These are phyloP conservation scores for Fomitopsis palustris DNA, from an alignment of 1,284 basidiomycete genomes.

Conservation along the genomic window DNA sequence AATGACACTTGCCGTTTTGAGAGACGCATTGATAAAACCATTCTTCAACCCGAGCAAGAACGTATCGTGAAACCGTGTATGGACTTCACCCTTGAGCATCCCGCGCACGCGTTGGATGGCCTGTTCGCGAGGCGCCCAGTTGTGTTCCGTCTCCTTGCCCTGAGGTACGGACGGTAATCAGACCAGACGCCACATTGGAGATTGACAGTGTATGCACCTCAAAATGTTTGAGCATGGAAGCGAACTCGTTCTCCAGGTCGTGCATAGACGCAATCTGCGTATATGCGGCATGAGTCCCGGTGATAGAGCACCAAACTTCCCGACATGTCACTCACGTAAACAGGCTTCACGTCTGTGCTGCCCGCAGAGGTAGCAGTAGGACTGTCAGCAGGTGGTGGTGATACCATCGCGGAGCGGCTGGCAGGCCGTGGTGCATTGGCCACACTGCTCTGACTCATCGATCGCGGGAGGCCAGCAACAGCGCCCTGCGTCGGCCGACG, in stretches of 20 bases:
- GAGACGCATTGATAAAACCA: slow-evolving; percentile 76
- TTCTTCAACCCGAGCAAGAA: slow-evolving; percentile 77
- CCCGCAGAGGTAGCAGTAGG: slow-evolving; percentile 35
- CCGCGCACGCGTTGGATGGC: slow-evolving; percentile 82
- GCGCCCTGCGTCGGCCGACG: slow-evolving; percentile 39
- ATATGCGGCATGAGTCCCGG: slow-evolving; percentile 6
- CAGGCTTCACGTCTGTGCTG: slow-evolving; percentile 53
- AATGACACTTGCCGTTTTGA: slow-evolving; percentile 72
- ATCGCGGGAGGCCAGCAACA: slow-evolving; percentile 34
- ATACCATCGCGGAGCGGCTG: slow-evolving; percentile 51
- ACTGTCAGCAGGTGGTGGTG: slow-evolving; percentile 34
- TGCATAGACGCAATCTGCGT: slow-evolving; percentile 76
- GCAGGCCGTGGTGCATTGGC: slow-evolving; percentile 49
- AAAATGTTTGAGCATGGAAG: slow-evolving; percentile 75
- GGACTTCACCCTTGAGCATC: slow-evolving; percentile 86
- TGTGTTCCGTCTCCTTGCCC: slow-evolving; percentile 96
- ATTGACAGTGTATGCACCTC: slow-evolving; percentile 47
- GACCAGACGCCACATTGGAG: background rate
- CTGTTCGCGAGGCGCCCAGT: slow-evolving; percentile 87
- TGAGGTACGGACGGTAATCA: slow-evolving; percentile 29
- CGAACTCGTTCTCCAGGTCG: slow-evolving; percentile 87
- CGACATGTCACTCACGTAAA: slow-evolving; percentile 57
- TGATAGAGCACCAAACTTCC: slow-evolving; percentile 3
- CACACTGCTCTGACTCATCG: slow-evolving; percentile 45
- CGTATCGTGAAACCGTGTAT: slow-evolving; percentile 66